These are phyloP conservation scores for Colletotrichum echinochloae DNA, from an alignment of 2,329 filamentous ascomycete species.

Conservation along the genomic window DNA sequence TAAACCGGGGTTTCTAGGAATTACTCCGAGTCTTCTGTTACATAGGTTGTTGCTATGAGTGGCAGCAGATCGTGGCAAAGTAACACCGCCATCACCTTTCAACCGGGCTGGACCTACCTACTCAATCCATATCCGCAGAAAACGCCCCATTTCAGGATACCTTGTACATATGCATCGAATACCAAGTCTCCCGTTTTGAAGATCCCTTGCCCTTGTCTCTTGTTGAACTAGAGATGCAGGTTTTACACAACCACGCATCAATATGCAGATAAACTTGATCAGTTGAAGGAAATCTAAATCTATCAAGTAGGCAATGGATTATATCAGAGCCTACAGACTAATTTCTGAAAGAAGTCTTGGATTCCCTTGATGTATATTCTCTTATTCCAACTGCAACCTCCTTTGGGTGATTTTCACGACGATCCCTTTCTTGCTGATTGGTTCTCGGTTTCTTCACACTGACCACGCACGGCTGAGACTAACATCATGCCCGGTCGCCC, in stretches of 20 bases:
- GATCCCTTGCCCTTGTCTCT: too few relatives aligned
- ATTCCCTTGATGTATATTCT: too few relatives aligned
- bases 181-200: not conserved
- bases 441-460: not conserved
- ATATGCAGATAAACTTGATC: not conserved
- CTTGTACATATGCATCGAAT: not conserved
- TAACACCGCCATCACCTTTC: conserved; percentile 14
- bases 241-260: not conserved
- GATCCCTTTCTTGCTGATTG: not conserved
- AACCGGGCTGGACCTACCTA: not conserved
- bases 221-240: not conserved
- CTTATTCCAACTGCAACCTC: not conserved
- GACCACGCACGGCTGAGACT: too few relatives aligned
- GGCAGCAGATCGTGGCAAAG: conserved; percentile 11
- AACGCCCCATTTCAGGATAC: not conserved
- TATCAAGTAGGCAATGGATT: not conserved
- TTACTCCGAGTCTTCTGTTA: not conserved
- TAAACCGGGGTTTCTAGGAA: not conserved
- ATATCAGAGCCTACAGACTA: not conserved
- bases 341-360: not conserved
- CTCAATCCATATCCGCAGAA: not conserved
- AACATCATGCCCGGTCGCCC: not conserved
- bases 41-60: conserved; percentile 19
- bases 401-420: too few relatives aligned
- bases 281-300: not conserved